Base-by-base conservation (phyloP, 345 rosid genomes). In the Passiflora organensis region DNA sequence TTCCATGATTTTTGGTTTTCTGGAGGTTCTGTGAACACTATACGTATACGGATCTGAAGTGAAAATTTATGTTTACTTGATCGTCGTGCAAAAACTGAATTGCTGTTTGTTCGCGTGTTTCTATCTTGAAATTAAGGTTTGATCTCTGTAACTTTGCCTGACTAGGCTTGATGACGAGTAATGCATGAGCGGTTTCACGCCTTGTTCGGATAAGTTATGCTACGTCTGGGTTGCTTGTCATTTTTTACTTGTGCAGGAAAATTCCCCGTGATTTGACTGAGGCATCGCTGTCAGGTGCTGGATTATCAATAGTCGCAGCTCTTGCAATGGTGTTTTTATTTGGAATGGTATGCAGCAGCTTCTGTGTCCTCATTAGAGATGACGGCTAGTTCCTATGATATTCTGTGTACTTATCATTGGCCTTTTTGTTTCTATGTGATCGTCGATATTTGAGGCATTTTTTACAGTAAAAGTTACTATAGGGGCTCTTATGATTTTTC, bases 231-330 rank as follows among this genome's bases (percentile, higher is more conserved):
- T 28, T 28, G 34, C 34, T 28, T 55, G 52, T 32, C 56, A 48
- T 48, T 43, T 57, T 56, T 51, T 15, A 18, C 51, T 57, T 14
- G 8, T 75, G 56, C 91, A 94, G 99, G 88, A 94, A 89, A 82
- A 94, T 89, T 52, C 99, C 99, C 13, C 83, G 97, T 72, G 99
- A 94, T 77, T 83, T 94, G 82, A 89, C 97, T 0, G 97, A 89
- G 76, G 99, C 99, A 41, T 83, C 96, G 39, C 58, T 94, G 32
- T 89, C 97, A 11, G 96, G 99, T 64, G 97, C 97, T 38, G 99
- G 97, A 70, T 71, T 89, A 67, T 94, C 99, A 11, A 79, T 94
- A 32, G 19, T 85, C 62, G 96, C 99, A 10, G 99, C 97, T 11
- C 78, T 93, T 9, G 56, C 78, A 52, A 93, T 93, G 91, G 14